Conservation (phyloP, 1,139 yeast species). For the Arxiozyma heterogenica region DNA sequence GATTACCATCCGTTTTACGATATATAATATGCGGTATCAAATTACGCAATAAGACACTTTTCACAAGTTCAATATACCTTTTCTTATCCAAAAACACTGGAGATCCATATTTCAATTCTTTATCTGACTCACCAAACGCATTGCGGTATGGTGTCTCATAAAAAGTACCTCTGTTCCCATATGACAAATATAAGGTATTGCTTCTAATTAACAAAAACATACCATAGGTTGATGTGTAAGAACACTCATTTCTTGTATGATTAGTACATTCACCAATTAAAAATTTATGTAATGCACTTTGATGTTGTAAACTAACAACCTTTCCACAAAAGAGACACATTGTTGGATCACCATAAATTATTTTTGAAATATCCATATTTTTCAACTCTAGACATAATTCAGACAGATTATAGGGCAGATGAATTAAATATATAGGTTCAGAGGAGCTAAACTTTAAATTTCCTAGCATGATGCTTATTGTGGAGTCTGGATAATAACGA, state of each 20-base stretch:
- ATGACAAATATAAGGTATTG: conserved; percentile 53
- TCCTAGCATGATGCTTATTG: not conserved
- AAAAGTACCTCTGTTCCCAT: conserved; percentile 66
- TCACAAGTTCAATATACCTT: conserved; percentile 59
- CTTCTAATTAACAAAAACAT: conserved; percentile 72
- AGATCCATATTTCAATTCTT: conserved; percentile 61
- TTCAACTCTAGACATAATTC: conserved; percentile 40
- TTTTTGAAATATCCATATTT: conserved; percentile 17
- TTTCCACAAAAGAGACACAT: conserved; percentile 77
- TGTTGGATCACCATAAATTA: conserved; percentile 57
- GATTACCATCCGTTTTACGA: conserved; percentile 63
- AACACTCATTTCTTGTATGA: conserved; percentile 55
- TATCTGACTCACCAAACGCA: conserved; percentile 78
- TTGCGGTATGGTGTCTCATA: conserved; percentile 79
- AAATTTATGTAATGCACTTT: conserved; percentile 34
- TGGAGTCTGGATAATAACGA: not conserved
- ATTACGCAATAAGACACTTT: conserved; percentile 70
- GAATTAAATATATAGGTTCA: conserved; percentile 37
- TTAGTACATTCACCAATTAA: conserved; percentile 58
- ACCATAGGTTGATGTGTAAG: conserved; percentile 51
- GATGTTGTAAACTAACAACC: conserved; percentile 56
- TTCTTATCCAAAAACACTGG: conserved; percentile 58
- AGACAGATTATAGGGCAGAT: conserved; percentile 61
- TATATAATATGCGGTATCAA: conserved; percentile 71
- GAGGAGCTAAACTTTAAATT: conserved; percentile 17